Evolutionary conservation across 441 rosid genomes (phyloP).

Genomic region (Erodium texanum): DNA sequence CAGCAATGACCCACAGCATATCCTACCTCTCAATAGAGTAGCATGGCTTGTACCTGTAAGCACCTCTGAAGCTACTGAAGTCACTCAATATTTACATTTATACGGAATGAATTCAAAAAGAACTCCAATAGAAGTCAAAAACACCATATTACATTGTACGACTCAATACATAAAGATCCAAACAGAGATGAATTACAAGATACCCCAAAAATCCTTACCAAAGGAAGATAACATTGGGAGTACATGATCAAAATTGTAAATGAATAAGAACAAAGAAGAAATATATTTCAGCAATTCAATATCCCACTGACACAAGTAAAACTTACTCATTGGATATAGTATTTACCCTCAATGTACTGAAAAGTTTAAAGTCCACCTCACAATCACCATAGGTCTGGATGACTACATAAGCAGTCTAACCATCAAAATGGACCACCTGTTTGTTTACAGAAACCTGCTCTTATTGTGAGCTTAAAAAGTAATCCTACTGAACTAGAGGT

Average conservation of each 20-base stretch:
- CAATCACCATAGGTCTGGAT: not conserved
- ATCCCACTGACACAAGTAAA: slow-evolving; percentile 11
- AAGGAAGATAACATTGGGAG: slow-evolving; percentile 18
- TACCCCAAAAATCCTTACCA: slow-evolving; percentile 21
- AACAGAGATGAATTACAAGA: slow-evolving; percentile 20
- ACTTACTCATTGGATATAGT: slow-evolving; percentile 6
- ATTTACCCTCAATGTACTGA: not conserved
- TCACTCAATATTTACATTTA: slow-evolving; percentile 22
- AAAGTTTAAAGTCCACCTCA: slow-evolving; percentile 1
- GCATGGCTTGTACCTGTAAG: slow-evolving; percentile 48
- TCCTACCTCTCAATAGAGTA: slow-evolving; percentile 52
- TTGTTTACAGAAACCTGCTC: not conserved
- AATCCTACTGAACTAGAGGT: not conserved
- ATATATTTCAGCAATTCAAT: slow-evolving; percentile 8
- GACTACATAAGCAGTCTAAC: slow-evolving; percentile 4
- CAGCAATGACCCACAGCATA: slow-evolving; percentile 48
- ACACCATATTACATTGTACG: slow-evolving; percentile 12
- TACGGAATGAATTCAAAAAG: slow-evolving; percentile 18
- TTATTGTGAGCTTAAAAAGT: not conserved
- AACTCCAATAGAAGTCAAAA: slow-evolving; percentile 20
- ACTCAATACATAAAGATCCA: slow-evolving; percentile 18
- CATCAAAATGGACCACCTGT: not conserved
- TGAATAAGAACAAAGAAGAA: slow-evolving; percentile 16
- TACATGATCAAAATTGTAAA: slow-evolving; percentile 9
- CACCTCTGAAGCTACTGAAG: slow-evolving; percentile 42